Evolutionary conservation across 2,329 filamentous ascomycete genomes (phyloP).

Genomic region (Pyrenochaeta sp.): DNA sequence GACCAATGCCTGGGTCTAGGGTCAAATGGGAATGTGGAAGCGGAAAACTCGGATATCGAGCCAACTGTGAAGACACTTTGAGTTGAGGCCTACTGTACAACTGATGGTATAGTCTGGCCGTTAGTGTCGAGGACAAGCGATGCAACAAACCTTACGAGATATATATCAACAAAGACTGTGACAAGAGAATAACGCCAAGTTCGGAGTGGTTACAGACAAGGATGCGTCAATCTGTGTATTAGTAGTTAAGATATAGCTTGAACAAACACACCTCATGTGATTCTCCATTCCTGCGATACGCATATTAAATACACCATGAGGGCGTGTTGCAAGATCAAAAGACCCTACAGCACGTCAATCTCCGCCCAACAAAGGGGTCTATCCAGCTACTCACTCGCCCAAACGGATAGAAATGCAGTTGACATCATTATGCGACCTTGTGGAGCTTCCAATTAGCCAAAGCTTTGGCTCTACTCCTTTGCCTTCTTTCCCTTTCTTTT

Average conservation of each 20-base stretch:
- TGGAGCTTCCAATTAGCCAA: too few species aligned
- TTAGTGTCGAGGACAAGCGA: too few species aligned
- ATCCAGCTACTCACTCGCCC: constrained; percentile 24
- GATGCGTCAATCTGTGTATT: not conserved
- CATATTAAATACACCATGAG: constrained; percentile 13
- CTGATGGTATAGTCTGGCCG: too few species aligned
- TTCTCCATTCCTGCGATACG: constrained; percentile 4
- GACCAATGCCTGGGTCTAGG: not conserved
- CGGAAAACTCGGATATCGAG: not conserved
- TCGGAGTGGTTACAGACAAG: too few species aligned
- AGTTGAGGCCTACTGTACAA: not conserved
- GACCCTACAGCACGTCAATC: constrained; percentile 32
- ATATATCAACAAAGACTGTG: too few species aligned
- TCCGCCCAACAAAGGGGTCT: constrained; percentile 8
- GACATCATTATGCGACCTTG: too few species aligned
- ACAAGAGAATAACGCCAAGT: too few species aligned
- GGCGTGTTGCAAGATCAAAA: constrained; percentile 27
- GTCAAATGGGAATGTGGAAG: not conserved
- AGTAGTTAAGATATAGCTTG: not conserved
- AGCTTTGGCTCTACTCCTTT: not conserved
- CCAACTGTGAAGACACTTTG: not conserved
- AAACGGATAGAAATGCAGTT: not conserved
- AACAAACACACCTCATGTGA: constrained; percentile 6
- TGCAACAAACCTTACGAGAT: too few species aligned
- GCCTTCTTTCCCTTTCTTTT: too few species aligned